Base-by-base conservation (phyloP, 2,329 filamentous ascomycete species). In the Fonsecaea nubica region DNA sequence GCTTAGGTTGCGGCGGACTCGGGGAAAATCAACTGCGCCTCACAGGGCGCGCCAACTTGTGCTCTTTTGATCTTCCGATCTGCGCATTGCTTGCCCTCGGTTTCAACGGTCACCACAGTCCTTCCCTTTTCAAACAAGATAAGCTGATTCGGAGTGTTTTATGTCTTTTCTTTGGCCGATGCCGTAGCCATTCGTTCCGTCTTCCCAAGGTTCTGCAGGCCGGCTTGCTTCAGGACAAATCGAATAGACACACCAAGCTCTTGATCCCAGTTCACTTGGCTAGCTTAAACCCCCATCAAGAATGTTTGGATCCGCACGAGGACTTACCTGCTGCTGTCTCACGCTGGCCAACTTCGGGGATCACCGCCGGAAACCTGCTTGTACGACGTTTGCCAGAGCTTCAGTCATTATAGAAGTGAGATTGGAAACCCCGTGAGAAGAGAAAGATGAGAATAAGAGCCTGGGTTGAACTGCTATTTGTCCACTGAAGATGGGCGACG, bases 21-120 rank as follows among this genome's bases (percentile, higher is more conserved):
- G 40, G 40, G 10, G 40, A n/a, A n/a, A n/a, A 4, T n/a, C 50
- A 60, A 60, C 30, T 60, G 58, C 42, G 42, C 58, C 58, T 53
- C 58, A 30, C 38, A 40, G 32, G n/a, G n/a, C 48, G 32, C 15
- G 13, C 30, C 52, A 21, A 21, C 58, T 54, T 18, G n/a, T 50
- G 25, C 5, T 25, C 45, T 21, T 45, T 25, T 25, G 25, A 50
- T 50, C 45, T 50, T 59, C 30, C 33, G 57, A 59, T 59, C 57
- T 33, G 38, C 56, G 56, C 45, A 6, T 40, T 38, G 32, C 56
- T 58, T 33, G 56, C 40, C 38, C 57, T 18, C 33, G 25, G 38
- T 33, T 50, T 59, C 57, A 53, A 61, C 45, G 18, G 58, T 50
- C 42, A 48, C 42, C 15, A 21, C n/a, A 2, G 6, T 25, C 45